phyloP scores from a whole-genome alignment of 1,284 basidiomycete species.

The Rhodotorula sp. region DNA sequence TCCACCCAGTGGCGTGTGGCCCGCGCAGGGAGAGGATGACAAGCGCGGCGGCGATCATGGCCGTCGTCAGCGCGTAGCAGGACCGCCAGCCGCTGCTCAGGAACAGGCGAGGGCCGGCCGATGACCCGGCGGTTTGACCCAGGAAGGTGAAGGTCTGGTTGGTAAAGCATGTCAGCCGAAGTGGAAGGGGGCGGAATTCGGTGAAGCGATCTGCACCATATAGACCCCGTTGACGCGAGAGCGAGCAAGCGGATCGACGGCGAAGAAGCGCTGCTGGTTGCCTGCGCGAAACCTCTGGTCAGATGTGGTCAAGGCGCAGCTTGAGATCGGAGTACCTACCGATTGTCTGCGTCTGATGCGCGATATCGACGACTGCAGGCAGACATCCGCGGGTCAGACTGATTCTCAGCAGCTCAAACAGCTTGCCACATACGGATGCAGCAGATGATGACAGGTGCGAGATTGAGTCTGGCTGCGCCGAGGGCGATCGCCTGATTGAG shows the following conservation, averaged over 20 bases:
- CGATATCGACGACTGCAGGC: slow-evolving; percentile 53
- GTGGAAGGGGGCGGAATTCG: too few species aligned
- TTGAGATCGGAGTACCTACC: neutral
- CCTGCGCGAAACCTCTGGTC: too few species aligned
- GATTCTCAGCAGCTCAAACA: slow-evolving; percentile 17
- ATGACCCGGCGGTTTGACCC: slow-evolving; percentile 19
- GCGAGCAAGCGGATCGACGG: slow-evolving; percentile 58
- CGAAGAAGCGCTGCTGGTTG: slow-evolving; percentile 44
- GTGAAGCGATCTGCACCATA: slow-evolving; percentile 47
- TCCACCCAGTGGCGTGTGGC: slow-evolving; percentile 9
- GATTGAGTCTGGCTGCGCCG: slow-evolving; percentile 62
- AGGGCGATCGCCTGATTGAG: slow-evolving; percentile 56
- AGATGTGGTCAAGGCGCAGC: too few species aligned
- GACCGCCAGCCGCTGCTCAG: slow-evolving; percentile 25
- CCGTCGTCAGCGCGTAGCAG: slow-evolving; percentile 13
- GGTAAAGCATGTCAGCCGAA: neutral
- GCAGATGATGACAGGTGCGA: slow-evolving; percentile 61
- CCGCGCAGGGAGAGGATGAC: slow-evolving; percentile 6
- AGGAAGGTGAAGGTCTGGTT: neutral
- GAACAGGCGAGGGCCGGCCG: slow-evolving; percentile 18
- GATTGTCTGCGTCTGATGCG: slow-evolving; percentile 56
- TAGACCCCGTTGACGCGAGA: slow-evolving; percentile 66
- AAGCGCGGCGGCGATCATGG: slow-evolving; percentile 2
- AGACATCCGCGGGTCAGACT: slow-evolving; percentile 43
- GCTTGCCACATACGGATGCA: slow-evolving; percentile 50